Base-by-base conservation (phyloP, 1,284 basidiomycete genomes). In the Trichosporon ovoides region DNA sequence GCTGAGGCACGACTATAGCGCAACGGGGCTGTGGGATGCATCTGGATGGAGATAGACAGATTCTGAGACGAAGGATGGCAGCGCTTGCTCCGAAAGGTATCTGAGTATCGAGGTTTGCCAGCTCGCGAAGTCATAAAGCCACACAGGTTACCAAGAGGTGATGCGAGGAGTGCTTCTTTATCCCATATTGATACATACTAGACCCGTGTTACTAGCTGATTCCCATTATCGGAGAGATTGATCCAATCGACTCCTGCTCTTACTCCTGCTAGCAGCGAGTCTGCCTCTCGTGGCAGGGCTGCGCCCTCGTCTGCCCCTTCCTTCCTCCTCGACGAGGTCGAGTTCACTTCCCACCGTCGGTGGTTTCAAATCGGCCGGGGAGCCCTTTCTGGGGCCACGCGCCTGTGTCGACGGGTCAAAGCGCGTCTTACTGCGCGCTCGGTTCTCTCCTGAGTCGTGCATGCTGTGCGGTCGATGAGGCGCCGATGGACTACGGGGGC, bases 391-490 rank as follows among this genome's bases (percentile, higher is more conserved):
- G 24, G 43, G 28, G 14, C 43, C 43, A 16, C 43, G 24, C n/a
- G 43, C 28, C 43, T 48, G 43, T 16, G 43, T 48, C 13, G 14
- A 14, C n/a, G 22, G 24, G 43, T 48, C 43, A 48, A 48, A 48
- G 43, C 43, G 43, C 13, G 43, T 48, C 43, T 28, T 48, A 22
- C 43, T 48, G 14, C 43, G 43, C n/a, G 43, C 43, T 16, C 43
- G 22, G 24, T 31, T 28, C 24, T 48, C 43, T 16, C 43, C 22
- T 16, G 43, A 16, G 16, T 48, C 43, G 22, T 48, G 43, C 43
- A 48, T 28, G 43, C 43, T 48, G 14, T 48, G 43, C 43, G 43
- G 43, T 7, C 43, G 43, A 7, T 22, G 22, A 7, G 43, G 22
- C 24, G 43, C 28, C 43, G 43, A 31, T 13, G 43, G 12, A n/a